Conservation (phyloP, 129 eudicot species). For the Smallanthus sonchifolius region DNA sequence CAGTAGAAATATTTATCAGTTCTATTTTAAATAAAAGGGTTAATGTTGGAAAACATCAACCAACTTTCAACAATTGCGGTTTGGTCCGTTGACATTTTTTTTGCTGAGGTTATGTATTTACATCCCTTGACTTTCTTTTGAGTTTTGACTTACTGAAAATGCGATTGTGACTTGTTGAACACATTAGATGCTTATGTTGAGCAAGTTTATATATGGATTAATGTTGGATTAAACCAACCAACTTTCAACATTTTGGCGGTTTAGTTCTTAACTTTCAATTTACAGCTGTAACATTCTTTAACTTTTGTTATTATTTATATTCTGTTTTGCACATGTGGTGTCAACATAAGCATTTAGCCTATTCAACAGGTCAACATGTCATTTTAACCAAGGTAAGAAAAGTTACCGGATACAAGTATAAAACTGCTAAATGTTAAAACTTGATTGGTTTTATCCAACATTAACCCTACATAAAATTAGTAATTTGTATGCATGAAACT, state of each 20-base stretch:
- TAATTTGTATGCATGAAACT: constrained; percentile 5
- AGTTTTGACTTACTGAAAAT: neutral
- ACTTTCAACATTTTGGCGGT: neutral
- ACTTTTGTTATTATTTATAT: no score
- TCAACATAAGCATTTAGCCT: neutral
- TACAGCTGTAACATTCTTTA: neutral
- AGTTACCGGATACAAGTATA: neutral
- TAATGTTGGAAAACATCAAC: neutral
- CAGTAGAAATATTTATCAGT: neutral
- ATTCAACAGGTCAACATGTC: neutral
- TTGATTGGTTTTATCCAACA: neutral
- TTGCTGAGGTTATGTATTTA: neutral
- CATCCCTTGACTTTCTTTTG: neutral
- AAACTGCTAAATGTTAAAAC: neutral
- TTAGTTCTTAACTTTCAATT: neutral
- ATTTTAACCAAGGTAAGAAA: neutral
- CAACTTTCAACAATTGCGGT: neutral
- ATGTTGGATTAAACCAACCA: neutral
- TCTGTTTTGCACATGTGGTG: neutral
- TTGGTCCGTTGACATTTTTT: neutral
- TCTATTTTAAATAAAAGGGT: no score
- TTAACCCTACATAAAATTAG: neutral
- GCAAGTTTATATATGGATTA: neutral
- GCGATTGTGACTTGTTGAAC: neutral
- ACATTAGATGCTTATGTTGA: neutral